Conservation (phyloP, 306 rosid genomes). For the Casuarina glauca region DNA sequence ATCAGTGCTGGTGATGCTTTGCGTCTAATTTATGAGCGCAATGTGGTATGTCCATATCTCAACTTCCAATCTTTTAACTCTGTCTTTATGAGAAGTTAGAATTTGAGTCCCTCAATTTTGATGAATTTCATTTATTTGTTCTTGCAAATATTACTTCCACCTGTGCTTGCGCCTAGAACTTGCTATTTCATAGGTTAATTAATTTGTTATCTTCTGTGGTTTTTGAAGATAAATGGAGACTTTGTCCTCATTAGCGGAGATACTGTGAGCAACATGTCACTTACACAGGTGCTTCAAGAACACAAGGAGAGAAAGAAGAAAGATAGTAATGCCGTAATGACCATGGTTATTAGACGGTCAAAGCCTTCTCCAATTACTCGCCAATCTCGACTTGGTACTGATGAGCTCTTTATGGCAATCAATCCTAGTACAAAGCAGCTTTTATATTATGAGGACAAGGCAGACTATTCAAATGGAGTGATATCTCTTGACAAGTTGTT, state of each 20-base stretch:
- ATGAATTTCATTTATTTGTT: not conserved
- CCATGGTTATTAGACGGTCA: constrained; percentile 86
- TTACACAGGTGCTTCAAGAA: constrained; percentile 79
- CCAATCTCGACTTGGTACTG: constrained; percentile 98
- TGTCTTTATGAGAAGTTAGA: not conserved
- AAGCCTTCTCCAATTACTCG: constrained; percentile 73
- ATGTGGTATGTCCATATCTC: constrained; percentile 61
- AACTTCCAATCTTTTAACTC: not conserved
- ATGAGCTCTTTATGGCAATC: constrained; percentile 86
- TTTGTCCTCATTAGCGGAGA: constrained; percentile 95
- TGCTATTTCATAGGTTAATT: constrained; percentile 26
- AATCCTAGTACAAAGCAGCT: constrained; percentile 90
- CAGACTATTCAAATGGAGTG: constrained; percentile 60
- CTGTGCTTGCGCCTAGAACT: constrained; percentile 5
- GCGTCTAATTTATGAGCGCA: constrained; percentile 86
- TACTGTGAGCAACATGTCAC: constrained; percentile 97
- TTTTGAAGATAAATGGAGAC: constrained; percentile 89
- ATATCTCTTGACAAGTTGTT: constrained; percentile 76
- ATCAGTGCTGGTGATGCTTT: constrained; percentile 93
- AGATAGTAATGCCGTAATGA: constrained; percentile 93
- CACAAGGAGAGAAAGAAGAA: constrained; percentile 92
- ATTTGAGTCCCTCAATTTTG: not conserved
- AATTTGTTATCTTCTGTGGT: constrained; percentile 32
- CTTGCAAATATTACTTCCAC: not conserved
- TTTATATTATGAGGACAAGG: constrained; percentile 83